phyloP scores from a whole-genome alignment of 2,329 filamentous ascomycete genomes.

The Penicillium sp. region DNA sequence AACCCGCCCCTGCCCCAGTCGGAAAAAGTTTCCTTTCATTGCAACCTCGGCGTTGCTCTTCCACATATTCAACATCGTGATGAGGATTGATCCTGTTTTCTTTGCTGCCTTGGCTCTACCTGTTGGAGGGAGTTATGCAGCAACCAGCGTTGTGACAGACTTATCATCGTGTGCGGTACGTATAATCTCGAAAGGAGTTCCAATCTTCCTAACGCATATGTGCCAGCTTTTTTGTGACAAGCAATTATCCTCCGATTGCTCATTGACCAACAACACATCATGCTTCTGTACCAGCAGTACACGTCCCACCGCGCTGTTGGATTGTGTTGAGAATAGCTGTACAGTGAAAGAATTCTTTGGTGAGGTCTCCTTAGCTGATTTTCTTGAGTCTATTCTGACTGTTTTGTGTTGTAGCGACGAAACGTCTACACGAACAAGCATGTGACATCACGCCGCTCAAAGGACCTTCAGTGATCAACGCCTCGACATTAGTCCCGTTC shows the following conservation, averaged over 20 bases:
- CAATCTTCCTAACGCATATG: background rate
- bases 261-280: slow-evolving; percentile 7
- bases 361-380: slow-evolving; percentile 6
- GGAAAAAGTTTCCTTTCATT: background rate
- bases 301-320: slow-evolving; percentile 1
- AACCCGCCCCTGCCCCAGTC: slow-evolving; percentile 2
- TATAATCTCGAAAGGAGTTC: background rate
- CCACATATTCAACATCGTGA: background rate
- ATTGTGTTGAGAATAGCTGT: slow-evolving; percentile 13
- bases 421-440: slow-evolving; percentile 12
- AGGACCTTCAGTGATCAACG: background rate
- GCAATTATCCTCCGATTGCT: slow-evolving; percentile 12
- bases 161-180: slow-evolving; percentile 16
- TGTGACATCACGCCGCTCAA: slow-evolving; percentile 13
- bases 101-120: slow-evolving; percentile 8
- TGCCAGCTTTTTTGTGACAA: slow-evolving; percentile 8
- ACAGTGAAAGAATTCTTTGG: slow-evolving; percentile 17
- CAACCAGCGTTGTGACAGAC: background rate
- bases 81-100: slow-evolving; percentile 8
- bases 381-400: background rate
- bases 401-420: slow-evolving; percentile 6
- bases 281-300: slow-evolving; percentile 15
- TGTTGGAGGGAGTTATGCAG: slow-evolving; percentile 1
- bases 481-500: slow-evolving; percentile 14
- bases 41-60: background rate